Percentiles rank a stretch among this genome's conserved stretches.
Evolutionary conservation across 2,329 filamentous ascomycete species (phyloP).

Genomic region (Peltaster fructicola): DNA sequence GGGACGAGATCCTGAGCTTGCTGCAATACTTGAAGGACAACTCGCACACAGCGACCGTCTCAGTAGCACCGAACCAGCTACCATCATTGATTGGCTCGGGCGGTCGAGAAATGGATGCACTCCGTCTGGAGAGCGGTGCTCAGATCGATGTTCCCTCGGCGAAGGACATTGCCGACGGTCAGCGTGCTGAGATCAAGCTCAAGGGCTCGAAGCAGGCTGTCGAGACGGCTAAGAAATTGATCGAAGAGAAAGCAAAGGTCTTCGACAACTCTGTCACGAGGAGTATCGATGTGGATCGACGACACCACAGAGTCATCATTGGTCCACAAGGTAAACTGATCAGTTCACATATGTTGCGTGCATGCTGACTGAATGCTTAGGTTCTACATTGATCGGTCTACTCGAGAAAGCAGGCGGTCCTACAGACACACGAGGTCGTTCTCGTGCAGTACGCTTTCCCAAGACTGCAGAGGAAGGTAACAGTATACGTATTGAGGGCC

Average conservation of each 20-base stretch:
- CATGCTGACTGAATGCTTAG: constrained; percentile 35
- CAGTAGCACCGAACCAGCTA: constrained; percentile 78
- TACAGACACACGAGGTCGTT: constrained; percentile 64
- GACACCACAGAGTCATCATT: constrained; percentile 80
- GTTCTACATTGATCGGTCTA: constrained; percentile 70
- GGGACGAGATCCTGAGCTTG: constrained; percentile 77
- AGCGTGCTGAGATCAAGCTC: constrained; percentile 73
- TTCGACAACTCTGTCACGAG: constrained; percentile 82
- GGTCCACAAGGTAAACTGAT: constrained; percentile 59
- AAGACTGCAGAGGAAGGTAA: constrained; percentile 64
- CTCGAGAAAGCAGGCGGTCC: constrained; percentile 78
- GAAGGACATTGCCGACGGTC: constrained; percentile 44
- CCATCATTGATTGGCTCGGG: constrained; percentile 87
- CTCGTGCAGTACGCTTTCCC: constrained; percentile 86
- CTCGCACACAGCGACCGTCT: constrained; percentile 60
- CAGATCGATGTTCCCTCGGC: constrained; percentile 82
- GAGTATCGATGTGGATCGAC: constrained; percentile 81
- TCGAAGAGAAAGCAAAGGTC: constrained; percentile 69
- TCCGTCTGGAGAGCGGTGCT: constrained; percentile 68
- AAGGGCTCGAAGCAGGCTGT: constrained; percentile 88
- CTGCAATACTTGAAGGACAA: constrained; percentile 83
- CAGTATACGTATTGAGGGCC: constrained; percentile 75
- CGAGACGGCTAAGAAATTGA: constrained; percentile 73
- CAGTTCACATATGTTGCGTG: constrained; percentile 1
- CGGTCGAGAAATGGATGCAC: constrained; percentile 75